Evolutionary conservation across 176 grass and related monocot genomes (phyloP), one percentile per base, ranked within the genome.

Genomic region (Musa beccarii): DNA sequence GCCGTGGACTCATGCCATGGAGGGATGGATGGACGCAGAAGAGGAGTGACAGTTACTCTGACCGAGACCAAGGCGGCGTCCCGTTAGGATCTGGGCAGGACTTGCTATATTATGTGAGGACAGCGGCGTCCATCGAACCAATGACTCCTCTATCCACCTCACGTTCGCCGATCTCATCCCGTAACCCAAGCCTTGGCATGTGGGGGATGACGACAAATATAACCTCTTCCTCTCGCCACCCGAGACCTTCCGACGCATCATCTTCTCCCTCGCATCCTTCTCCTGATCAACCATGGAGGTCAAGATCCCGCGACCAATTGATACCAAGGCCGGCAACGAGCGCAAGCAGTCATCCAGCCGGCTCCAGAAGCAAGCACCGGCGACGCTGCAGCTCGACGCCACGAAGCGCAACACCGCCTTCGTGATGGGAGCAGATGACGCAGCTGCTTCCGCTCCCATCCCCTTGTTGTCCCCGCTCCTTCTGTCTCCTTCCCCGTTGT

Each of bases 11-110:
- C 63, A 43, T 14, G 84, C 74, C 52, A 97, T 97, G 90, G 83
- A 87, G 74, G 84, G 63, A 70, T 50, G 86, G 83, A 97, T 97
- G 90, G 93, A 93, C 77, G 84, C 78, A 9, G 79, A 4, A 51
- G 34, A 85, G 4, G 34, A 43, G 34, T 43, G 34, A 43, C 34
- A 43, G 34, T 43, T 43, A 43, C 34, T 43, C 34, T 43, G 34
- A 43, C 34, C 34, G 3, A 43, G 4, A 43, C 34, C 34, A 43
- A 43, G 34, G 34, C 34, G 34, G 34, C 34, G 4, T 43, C 34
- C 34, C 34, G 34, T 43, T 43, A 6, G 34, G 34, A 43, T 43
- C 34, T 43, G 4, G 34, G 34, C 34, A 43, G 34, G 34, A 43
- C 34, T 43, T 43, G 34, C 34, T 43, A 43, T 43, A 43, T 43